These are phyloP conservation scores for Trichophyton mentagrophytes DNA, from an alignment of 2,329 filamentous ascomycete species.

Conservation along the genomic window DNA sequence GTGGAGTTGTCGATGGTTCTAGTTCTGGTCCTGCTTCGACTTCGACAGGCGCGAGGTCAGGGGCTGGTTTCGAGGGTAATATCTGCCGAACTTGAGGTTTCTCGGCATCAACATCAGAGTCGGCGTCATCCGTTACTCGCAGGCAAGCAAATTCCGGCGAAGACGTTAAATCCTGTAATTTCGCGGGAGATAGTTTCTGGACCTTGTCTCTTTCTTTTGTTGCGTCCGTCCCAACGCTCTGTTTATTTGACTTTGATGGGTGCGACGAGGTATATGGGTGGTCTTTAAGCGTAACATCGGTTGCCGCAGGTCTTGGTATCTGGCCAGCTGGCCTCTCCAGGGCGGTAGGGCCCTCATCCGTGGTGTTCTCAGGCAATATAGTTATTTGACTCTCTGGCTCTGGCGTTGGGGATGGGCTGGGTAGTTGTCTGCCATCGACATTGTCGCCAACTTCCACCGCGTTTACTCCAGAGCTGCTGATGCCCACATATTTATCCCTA, in stretches of 20 bases:
- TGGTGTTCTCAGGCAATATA: background rate
- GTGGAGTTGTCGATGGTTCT: background rate
- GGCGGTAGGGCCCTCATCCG: background rate
- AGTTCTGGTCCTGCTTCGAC: slow-evolving; percentile 5
- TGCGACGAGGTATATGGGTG: background rate
- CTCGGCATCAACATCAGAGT: slow-evolving; percentile 14
- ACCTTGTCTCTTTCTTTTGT: background rate
- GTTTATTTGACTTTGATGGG: background rate
- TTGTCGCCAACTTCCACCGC: background rate
- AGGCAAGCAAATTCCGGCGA: slow-evolving; percentile 44
- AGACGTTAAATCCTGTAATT: slow-evolving; percentile 43
- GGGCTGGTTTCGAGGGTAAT: background rate
- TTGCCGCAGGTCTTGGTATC: slow-evolving; percentile 2
- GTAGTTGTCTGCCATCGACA: background rate
- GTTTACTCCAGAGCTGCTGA: background rate
- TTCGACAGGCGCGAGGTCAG: slow-evolving; percentile 4
- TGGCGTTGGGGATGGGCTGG: background rate
- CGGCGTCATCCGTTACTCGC: slow-evolving; percentile 15
- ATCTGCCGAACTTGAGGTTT: slow-evolving; percentile 12
- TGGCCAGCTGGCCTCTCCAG: slow-evolving; percentile 12
- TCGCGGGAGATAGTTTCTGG: slow-evolving; percentile 42
- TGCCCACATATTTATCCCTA: background rate
- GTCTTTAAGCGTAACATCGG: background rate
- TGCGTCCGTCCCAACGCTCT: background rate
- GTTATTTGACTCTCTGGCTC: background rate